Evolutionary conservation across 1,284 basidiomycete genomes (phyloP).

Genomic region (Ceratobasidium sp.): DNA sequence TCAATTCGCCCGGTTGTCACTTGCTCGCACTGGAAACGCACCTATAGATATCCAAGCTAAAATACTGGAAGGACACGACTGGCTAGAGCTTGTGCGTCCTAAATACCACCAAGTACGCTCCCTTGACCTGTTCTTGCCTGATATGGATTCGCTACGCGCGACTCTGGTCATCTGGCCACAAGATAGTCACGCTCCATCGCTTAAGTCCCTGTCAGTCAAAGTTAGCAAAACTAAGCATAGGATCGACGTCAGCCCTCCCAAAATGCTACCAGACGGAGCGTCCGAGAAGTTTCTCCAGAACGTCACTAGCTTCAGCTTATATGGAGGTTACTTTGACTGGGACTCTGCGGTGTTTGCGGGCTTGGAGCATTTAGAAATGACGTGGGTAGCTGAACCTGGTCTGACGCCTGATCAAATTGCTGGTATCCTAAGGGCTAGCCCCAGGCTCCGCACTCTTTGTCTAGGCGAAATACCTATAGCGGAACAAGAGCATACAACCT

Average conservation of each 20-base stretch:
- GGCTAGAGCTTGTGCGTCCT: background rate
- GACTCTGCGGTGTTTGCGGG: conserved; percentile 18
- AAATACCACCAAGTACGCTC: conserved; percentile 4
- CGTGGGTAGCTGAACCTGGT: background rate
- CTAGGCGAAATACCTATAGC: background rate
- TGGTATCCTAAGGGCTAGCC: background rate
- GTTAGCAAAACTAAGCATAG: background rate
- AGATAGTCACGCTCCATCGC: background rate
- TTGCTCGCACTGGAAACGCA: background rate
- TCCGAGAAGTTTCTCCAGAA: background rate
- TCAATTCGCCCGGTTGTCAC: background rate
- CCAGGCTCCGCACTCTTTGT: background rate
- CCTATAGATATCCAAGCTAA: background rate
- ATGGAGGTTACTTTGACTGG: conserved; percentile 16
- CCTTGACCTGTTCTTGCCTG: background rate
- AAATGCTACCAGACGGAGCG: background rate
- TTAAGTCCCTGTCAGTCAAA: background rate
- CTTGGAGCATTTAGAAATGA: conserved; percentile 9
- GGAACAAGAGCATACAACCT: background rate
- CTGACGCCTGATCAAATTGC: background rate
- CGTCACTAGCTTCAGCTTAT: background rate
- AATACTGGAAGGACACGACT: background rate
- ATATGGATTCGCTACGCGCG: background rate
- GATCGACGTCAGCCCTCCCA: background rate
- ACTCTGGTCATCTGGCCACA: background rate